Base-by-base conservation (phyloP, 2,329 filamentous ascomycete species). In the Dactylella cylindrospora region DNA sequence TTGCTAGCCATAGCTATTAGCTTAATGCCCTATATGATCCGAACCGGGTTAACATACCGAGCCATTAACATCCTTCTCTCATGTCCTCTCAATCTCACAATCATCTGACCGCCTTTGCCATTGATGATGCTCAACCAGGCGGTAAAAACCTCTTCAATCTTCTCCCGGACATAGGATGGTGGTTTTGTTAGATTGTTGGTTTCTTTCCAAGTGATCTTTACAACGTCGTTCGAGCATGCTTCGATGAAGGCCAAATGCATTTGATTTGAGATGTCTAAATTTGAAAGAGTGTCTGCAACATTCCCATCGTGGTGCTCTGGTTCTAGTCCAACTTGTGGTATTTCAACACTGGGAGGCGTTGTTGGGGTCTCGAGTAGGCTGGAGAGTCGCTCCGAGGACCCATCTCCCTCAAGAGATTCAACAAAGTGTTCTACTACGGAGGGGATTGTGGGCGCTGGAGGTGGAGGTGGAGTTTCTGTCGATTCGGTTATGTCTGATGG, bases 61-160 rank as follows among this genome's bases (percentile, higher is more conserved):
- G 25, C 32, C 7, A 32, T 17, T 17, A 62, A 17, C 5, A 20
- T 39, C 23, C 19, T 33, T 15, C 43, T 54, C 23, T 44, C 49
- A 23, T 38, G 32, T 3, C 8, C 57, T 13, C 43, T 43, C 9
- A 62, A 39, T 32, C 40, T 62, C n/a, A n/a, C n/a, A 3, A 62
- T 28, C 17, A 54, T 43, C 12, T 54, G n/a, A 31, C 45, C 43
- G 13, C 15, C 19, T 26, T 50, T 62, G 19, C 19, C 33, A 25
- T 33, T 46, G 19, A 62, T 54, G 2, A 62, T 49, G 19, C 54
- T 49, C 26, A 62, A 12, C 35, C 43, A 54, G 5, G 31, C 49
- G 2, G 28, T 23, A 38, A 62, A 62, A 2, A 62, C 38, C 12
- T 62, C 36, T 32, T 62, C 57, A n/a, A 62, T 62, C 43, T 49